Conservation (phyloP, 345 rosid genomes). For the Raphanus sativus region DNA sequence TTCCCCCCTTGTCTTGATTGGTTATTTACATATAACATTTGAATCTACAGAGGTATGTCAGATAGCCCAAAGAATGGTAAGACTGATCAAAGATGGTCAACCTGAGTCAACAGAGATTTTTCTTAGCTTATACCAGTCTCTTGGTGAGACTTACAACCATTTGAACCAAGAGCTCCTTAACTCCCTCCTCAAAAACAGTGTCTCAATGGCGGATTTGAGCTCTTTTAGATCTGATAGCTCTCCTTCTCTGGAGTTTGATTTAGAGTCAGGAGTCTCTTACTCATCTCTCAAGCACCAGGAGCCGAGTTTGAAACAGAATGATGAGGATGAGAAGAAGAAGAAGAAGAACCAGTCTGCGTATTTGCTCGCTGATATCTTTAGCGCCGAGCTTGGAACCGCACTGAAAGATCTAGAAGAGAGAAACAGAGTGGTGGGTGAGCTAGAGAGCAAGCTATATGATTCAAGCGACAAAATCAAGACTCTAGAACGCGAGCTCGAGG, state of each 20-base stretch:
- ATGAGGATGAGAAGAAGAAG: conserved; percentile 42
- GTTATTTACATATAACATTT: background rate
- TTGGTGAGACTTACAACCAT: conserved; percentile 27
- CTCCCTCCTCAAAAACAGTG: conserved; percentile 20
- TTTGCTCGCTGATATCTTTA: conserved; percentile 29
- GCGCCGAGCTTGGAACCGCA: conserved; percentile 44
- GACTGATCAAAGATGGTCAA: conserved; percentile 1
- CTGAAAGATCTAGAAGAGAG: conserved; percentile 18
- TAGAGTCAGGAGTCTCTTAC: conserved; percentile 54
- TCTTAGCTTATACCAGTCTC: conserved; percentile 35
- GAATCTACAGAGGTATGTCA: conserved; percentile 22
- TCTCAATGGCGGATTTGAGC: conserved; percentile 32
- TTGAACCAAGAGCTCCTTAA: conserved; percentile 30
- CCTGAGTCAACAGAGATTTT: background rate
- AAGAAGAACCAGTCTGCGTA: conserved; percentile 33
- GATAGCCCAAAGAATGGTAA: conserved; percentile 19
- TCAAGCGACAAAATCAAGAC: conserved; percentile 26
- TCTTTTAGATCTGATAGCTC: conserved; percentile 38
- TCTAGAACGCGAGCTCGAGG: conserved; percentile 43
- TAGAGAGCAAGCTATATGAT: conserved; percentile 39
- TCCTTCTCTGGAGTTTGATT: conserved; percentile 55
- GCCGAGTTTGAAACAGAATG: conserved; percentile 34
- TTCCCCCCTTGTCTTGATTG: background rate
- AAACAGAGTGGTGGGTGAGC: conserved; percentile 28
- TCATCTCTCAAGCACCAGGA: conserved; percentile 46